phyloP scores from a whole-genome alignment of 208 protist species.

The Crithidia bombi region DNA sequence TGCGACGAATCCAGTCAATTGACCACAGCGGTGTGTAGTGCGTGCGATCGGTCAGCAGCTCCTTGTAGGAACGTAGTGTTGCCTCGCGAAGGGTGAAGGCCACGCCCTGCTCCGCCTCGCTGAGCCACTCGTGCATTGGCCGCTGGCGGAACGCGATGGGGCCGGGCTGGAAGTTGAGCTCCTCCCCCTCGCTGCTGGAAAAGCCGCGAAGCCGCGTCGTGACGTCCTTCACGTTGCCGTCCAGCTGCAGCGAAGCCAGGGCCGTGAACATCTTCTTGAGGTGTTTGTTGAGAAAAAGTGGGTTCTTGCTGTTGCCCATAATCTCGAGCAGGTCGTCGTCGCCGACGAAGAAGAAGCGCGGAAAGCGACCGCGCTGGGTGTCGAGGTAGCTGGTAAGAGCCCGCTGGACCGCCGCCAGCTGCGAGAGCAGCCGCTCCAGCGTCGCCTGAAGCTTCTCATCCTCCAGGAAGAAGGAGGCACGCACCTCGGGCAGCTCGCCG shows the following conservation, averaged over 20 bases:
- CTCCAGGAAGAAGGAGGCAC: conserved; percentile 92
- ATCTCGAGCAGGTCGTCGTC: conserved; percentile 99
- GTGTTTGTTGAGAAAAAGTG: conserved; percentile 96
- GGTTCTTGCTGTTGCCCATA: conserved; percentile 97
- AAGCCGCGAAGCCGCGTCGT: conserved; percentile 85
- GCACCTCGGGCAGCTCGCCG: conserved; percentile 54
- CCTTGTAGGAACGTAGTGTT: conserved; percentile 51
- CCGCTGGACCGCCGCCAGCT: conserved; percentile 96
- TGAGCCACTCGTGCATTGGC: conserved; percentile 96
- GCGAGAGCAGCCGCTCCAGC: conserved; percentile 92
- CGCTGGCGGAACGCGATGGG: conserved; percentile 65
- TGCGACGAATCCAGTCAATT: conserved; percentile 87
- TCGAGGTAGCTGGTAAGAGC: conserved; percentile 98
- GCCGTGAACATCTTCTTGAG: conserved; percentile 99
- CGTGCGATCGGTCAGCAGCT: conserved; percentile 32
- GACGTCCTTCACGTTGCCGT: conserved; percentile 21
- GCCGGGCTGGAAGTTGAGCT: conserved; percentile 65
- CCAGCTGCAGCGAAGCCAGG: conserved; percentile 83
- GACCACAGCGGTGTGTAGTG: conserved; percentile 44
- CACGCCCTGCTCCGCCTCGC: conserved; percentile 92
- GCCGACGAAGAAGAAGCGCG: conserved; percentile 99
- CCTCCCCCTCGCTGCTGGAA: conserved; percentile 93
- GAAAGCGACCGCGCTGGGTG: conserved; percentile 96
- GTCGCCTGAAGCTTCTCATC: conserved; percentile 87
- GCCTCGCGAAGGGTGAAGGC: conserved; percentile 73